Conservation (phyloP, 768 basidiomycete species). For the Pisolithus tinctorius region DNA sequence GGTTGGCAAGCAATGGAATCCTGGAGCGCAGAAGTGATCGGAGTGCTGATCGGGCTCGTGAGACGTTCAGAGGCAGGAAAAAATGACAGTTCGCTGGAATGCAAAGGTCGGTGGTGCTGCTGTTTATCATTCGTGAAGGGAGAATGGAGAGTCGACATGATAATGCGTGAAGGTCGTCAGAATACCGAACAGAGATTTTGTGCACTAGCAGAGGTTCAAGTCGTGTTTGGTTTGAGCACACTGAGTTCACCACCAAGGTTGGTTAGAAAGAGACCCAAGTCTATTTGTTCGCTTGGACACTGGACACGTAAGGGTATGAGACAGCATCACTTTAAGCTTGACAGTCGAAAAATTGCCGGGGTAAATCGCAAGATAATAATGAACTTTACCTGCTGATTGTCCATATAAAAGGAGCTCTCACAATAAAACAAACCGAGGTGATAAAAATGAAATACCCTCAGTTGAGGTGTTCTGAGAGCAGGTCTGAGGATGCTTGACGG, state of each 20-base stretch:
- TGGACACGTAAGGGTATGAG: not conserved
- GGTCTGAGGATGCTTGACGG: no score
- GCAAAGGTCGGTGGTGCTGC: slow-evolving; percentile 9
- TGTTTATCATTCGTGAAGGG: slow-evolving; percentile 35
- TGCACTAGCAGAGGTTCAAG: not conserved
- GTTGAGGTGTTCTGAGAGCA: no score
- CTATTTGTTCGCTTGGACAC: not conserved
- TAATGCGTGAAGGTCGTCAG: slow-evolving; percentile 8
- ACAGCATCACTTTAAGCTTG: not conserved
- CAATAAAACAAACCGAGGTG: no score
- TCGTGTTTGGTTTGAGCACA: not conserved
- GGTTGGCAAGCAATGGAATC: slow-evolving; percentile 34
- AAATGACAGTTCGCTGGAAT: slow-evolving; percentile 17
- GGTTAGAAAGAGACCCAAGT: no score
- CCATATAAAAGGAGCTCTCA: no score
- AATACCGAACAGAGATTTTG: slow-evolving; percentile 2
- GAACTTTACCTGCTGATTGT: not conserved
- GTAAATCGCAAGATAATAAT: not conserved
- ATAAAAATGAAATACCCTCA: no score
- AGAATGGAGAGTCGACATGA: slow-evolving; percentile 55
- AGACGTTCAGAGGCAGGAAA: slow-evolving; percentile 9
- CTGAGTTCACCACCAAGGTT: no score
- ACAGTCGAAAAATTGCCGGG: slow-evolving; percentile 2
- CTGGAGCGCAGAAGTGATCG: slow-evolving; percentile 26
- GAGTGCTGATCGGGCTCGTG: slow-evolving; percentile 8